phyloP scores from a whole-genome alignment of 495 filamentous ascomycete genomes.

The Penicillium goetzii region DNA sequence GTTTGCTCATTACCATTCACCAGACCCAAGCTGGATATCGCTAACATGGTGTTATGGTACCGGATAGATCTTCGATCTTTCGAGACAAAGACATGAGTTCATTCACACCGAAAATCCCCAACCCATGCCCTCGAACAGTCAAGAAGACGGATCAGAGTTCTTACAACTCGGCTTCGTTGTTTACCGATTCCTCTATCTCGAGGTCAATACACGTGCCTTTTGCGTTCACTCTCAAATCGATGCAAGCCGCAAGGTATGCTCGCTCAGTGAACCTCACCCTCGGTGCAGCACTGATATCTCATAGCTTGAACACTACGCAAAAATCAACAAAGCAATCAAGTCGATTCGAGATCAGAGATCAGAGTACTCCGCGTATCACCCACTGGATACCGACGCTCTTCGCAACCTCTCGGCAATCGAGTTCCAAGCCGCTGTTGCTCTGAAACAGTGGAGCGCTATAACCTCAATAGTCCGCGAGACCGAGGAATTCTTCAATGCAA shows the following conservation, averaged over 20 bases:
- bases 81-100: constrained; percentile 1
- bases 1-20: background rate
- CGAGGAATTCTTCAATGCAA: background rate
- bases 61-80: background rate
- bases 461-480: background rate
- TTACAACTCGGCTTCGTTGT: background rate
- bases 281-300: background rate
- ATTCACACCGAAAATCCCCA: background rate
- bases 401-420: background rate
- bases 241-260: background rate
- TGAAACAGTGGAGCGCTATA: background rate
- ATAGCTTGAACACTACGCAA: background rate
- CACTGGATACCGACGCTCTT: background rate
- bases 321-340: background rate
- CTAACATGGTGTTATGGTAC: background rate
- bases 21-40: background rate
- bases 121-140: background rate
- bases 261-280: background rate
- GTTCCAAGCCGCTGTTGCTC: background rate
- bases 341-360: background rate
- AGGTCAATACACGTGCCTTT: background rate
- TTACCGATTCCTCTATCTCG: background rate
- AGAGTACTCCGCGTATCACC: background rate
- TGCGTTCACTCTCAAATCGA: background rate
- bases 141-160: background rate